Percentiles rank a stretch among this genome's conserved stretches.
Conservation (phyloP, 352 stramenopile genomes). For the Thalassiosira exigua region DNA sequence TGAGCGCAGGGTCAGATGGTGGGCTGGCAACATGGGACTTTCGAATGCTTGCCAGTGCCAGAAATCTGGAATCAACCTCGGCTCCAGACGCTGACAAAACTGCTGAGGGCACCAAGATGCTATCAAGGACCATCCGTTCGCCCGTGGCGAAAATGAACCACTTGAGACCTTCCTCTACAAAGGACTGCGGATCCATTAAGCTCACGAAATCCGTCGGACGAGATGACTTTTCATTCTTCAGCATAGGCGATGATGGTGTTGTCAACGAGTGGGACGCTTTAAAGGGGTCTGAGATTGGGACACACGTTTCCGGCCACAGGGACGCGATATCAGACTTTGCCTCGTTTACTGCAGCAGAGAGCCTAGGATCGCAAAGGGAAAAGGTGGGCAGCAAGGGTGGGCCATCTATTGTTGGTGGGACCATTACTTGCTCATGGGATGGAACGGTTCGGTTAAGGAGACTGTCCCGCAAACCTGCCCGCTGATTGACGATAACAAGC, state of each 20-base stretch:
- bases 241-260: slow-evolving; percentile 73
- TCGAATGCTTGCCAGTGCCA: slow-evolving; percentile 57
- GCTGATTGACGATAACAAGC: slow-evolving; percentile 16
- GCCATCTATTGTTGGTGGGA: slow-evolving; percentile 46
- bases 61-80: slow-evolving; percentile 9
- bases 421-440: slow-evolving; percentile 82
- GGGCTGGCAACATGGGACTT: slow-evolving; percentile 84
- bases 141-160: slow-evolving; percentile 64
- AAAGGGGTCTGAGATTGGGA: slow-evolving; percentile 31
- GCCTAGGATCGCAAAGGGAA: slow-evolving; percentile 25
- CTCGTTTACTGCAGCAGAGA: slow-evolving; percentile 58
- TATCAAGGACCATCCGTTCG: slow-evolving; percentile 58
- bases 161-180: slow-evolving; percentile 15
- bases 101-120: slow-evolving; percentile 1
- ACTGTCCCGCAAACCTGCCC: slow-evolving; percentile 41
- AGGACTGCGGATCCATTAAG: slow-evolving; percentile 57
- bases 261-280: slow-evolving; percentile 81
- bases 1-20: slow-evolving; percentile 78
- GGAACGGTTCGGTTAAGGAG: slow-evolving; percentile 76
- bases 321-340: slow-evolving; percentile 74
- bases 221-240: slow-evolving; percentile 69
- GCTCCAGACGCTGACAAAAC: not conserved
- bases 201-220: slow-evolving; percentile 52
- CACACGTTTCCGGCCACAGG: slow-evolving; percentile 59
- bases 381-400: slow-evolving; percentile 11